Conservation (phyloP, 192 early-diverging fungal genomes). For the Podila epigama region DNA sequence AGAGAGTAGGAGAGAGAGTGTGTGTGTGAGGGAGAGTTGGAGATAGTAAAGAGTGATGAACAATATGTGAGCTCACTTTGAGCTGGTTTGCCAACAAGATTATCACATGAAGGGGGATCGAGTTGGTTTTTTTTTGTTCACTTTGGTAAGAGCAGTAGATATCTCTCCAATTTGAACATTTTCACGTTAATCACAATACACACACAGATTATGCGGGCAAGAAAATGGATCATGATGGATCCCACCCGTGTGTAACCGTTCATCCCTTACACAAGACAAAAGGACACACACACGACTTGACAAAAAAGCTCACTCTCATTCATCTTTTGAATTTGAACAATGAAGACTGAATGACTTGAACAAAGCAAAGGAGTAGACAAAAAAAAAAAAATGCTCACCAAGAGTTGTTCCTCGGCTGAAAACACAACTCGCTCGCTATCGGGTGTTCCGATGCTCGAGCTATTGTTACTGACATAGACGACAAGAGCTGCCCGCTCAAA, state of each 20-base stretch:
- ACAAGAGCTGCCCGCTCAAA: conserved; percentile 44
- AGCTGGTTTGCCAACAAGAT: too few species aligned
- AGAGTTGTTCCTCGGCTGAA: conserved; percentile 28
- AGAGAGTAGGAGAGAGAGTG: background rate
- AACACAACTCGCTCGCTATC: conserved; percentile 16
- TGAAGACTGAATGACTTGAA: too few species aligned
- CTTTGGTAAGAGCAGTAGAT: background rate
- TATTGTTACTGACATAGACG: conserved; percentile 37
- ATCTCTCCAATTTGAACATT: background rate
- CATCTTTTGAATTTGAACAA: too few species aligned
- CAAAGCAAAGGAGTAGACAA: too few species aligned
- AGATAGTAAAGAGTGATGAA: too few species aligned
- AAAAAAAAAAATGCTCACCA: conserved; percentile 12
- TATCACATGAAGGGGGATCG: background rate
- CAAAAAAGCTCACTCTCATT: too few species aligned
- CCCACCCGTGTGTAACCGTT: too few species aligned
- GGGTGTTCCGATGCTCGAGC: background rate
- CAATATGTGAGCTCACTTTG: too few species aligned
- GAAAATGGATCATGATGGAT: too few species aligned
- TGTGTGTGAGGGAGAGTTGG: too few species aligned
- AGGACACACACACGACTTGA: background rate
- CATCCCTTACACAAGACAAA: background rate
- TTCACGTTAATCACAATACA: too few species aligned
- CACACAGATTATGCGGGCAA: too few species aligned
- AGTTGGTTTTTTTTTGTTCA: background rate